Evolutionary conservation across 129 eudicot genomes (phyloP).

Genomic region (Solidago caesia): DNA sequence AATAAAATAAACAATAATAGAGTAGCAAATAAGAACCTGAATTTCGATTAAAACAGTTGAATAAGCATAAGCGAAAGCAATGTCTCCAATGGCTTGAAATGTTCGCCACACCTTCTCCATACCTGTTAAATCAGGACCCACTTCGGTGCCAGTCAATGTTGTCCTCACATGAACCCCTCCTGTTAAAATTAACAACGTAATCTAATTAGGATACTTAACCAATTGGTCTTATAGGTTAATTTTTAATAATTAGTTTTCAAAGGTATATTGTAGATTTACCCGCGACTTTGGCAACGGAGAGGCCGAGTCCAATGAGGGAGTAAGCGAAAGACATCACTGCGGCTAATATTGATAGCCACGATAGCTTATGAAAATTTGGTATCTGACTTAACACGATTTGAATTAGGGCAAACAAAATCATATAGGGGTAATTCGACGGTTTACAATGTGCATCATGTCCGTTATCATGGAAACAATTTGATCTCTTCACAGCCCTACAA

Average conservation of each 20-base stretch:
- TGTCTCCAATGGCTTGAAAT: constrained; percentile 85
- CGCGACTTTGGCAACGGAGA: constrained; percentile 62
- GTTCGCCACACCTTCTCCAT: constrained; percentile 74
- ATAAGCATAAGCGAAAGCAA: constrained; percentile 84
- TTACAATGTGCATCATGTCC: constrained; percentile 52
- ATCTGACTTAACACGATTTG: constrained; percentile 78
- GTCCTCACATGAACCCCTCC: constrained; percentile 53
- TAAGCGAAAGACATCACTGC: constrained; percentile 94
- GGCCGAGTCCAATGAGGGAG: constrained; percentile 79
- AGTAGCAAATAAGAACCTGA: constrained; percentile 46
- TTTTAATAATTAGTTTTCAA: neutral
- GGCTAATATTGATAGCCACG: constrained; percentile 89
- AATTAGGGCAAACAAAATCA: constrained; percentile 56
- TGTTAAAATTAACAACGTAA: neutral
- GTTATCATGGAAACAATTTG: constrained; percentile 69
- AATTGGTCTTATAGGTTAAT: neutral
- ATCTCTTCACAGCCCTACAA: constrained; percentile 70
- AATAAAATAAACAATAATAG: neutral
- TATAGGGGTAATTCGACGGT: constrained; percentile 57
- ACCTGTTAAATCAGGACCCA: constrained; percentile 54
- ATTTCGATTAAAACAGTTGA: constrained; percentile 88
- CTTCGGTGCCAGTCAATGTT: constrained; percentile 53
- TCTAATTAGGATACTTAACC: neutral
- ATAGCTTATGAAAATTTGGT: constrained; percentile 76
- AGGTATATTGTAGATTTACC: neutral